These are phyloP conservation scores for Datura wrightii DNA, from an alignment of 257 asterid species.

Conservation along the genomic window DNA sequence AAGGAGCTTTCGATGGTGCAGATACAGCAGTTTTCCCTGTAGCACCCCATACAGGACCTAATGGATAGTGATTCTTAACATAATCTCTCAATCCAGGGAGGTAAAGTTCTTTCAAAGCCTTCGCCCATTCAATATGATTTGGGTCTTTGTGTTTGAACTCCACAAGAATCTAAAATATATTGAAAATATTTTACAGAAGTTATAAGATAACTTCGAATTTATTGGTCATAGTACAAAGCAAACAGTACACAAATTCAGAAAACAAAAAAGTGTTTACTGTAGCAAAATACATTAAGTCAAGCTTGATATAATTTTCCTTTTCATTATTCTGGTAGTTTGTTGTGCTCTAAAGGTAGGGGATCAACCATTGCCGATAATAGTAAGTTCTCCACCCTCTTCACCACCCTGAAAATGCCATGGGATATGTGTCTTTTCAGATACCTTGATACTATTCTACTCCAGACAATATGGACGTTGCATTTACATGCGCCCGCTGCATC, in stretches of 20 bases:
- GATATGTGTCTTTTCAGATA: not conserved
- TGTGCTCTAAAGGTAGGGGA: not conserved
- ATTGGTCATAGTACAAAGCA: not conserved
- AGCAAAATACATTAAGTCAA: not conserved
- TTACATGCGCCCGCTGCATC: not conserved
- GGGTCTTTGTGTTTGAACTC: slow-evolving; percentile 90
- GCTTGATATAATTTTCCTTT: not conserved
- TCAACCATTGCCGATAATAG: not conserved
- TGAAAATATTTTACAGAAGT: not conserved
- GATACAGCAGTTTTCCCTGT: slow-evolving; percentile 62
- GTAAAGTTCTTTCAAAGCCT: slow-evolving; percentile 90
- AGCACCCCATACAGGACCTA: slow-evolving; percentile 97
- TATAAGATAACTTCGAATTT: not conserved
- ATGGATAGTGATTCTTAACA: slow-evolving; percentile 81
- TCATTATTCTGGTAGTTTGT: not conserved
- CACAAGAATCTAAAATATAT: slow-evolving; percentile 70
- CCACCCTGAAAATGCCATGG: not conserved
- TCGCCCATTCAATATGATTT: slow-evolving; percentile 96
- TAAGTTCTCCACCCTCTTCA: not conserved
- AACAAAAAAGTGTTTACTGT: not conserved
- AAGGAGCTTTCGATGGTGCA: slow-evolving; percentile 62
- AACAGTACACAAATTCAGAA: not conserved
- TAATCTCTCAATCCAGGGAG: slow-evolving; percentile 94
- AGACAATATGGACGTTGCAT: not conserved
- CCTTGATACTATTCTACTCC: not conserved